phyloP scores from a whole-genome alignment of 495 filamentous ascomycete genomes.

The Barbatosphaeria neglecta region DNA sequence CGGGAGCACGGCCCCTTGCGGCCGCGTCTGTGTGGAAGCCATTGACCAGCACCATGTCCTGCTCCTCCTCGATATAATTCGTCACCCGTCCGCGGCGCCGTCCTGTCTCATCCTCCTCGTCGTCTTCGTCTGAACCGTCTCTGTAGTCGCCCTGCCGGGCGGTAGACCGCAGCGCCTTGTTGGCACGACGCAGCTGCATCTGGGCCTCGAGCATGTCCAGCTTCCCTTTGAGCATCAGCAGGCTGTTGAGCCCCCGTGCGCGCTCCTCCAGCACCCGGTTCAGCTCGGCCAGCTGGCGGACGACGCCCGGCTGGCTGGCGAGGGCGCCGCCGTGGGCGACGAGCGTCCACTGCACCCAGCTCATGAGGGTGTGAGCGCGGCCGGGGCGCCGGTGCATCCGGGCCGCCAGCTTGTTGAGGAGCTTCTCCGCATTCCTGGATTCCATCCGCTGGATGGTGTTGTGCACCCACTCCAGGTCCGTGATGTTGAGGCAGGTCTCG shows the following conservation, averaged over 20 bases:
- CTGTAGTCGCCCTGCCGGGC: conserved; percentile 24
- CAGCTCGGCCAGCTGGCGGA: conserved; percentile 63
- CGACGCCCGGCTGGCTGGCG: conserved; percentile 65
- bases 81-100: conserved; percentile 41
- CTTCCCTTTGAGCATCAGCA: conserved; percentile 84
- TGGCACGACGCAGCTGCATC: conserved; percentile 59
- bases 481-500: conserved; percentile 79
- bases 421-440: conserved; percentile 61
- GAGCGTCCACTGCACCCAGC: conserved; percentile 95
- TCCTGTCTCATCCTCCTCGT: conserved; percentile 74
- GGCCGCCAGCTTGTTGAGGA: conserved; percentile 77
- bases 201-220: conserved; percentile 85
- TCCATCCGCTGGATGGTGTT: conserved; percentile 83
- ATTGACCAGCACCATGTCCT: conserved; percentile 29
- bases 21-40: conserved; percentile 10
- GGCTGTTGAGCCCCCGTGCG: conserved; percentile 64
- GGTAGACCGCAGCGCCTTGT: conserved; percentile 27
- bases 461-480: conserved; percentile 61
- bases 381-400: conserved; percentile 79
- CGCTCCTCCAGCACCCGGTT: conserved; percentile 77
- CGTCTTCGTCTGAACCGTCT: conserved; percentile 43
- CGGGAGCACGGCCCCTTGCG: conserved; percentile 9
- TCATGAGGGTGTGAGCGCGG: conserved; percentile 79
- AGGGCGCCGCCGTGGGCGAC: conserved; percentile 88
- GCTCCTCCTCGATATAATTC: conserved; percentile 79